phyloP scores from a whole-genome alignment of 495 filamentous ascomycete genomes.

The Astrothelium macrocarpum region DNA sequence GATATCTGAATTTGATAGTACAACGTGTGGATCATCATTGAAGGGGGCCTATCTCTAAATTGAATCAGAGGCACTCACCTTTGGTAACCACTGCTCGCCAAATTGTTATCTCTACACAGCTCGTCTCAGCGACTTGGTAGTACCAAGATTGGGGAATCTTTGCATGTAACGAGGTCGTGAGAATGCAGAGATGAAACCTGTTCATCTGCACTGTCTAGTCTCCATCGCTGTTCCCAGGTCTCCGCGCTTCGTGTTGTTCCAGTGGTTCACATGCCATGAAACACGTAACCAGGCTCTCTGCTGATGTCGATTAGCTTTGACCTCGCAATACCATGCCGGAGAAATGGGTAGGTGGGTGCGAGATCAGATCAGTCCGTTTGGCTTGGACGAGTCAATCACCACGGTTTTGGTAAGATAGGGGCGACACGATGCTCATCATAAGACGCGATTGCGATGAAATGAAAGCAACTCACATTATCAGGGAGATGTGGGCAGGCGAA shows the following conservation, averaged over 20 bases:
- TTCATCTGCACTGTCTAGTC: neutral
- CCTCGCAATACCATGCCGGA: neutral
- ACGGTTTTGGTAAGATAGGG: conserved; percentile 75
- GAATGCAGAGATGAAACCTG: neutral
- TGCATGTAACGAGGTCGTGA: neutral
- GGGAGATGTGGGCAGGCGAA: conserved; percentile 14
- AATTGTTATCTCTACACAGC: neutral
- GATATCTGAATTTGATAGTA: conserved; percentile 60
- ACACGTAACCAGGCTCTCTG: too few relatives aligned
- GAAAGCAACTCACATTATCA: neutral
- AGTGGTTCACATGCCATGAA: neutral
- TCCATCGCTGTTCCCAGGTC: neutral
- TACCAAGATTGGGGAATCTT: neutral
- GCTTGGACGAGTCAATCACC: conserved; percentile 88
- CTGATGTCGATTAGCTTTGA: neutral
- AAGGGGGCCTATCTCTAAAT: conserved; percentile 10
- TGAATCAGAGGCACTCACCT: conserved; percentile 14
- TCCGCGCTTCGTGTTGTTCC: neutral
- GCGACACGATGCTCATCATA: conserved; percentile 88
- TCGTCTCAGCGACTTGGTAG: neutral
- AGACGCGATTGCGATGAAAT: conserved; percentile 18
- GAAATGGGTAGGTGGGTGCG: neutral
- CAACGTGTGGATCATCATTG: conserved; percentile 48
- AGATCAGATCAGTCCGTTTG: conserved; percentile 61
- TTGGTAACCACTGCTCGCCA: neutral